Evolutionary conservation across 192 early-diverging fungal species (phyloP), one percentile per base, ranked within the genome.

Genomic region (Mortierella alpina): DNA sequence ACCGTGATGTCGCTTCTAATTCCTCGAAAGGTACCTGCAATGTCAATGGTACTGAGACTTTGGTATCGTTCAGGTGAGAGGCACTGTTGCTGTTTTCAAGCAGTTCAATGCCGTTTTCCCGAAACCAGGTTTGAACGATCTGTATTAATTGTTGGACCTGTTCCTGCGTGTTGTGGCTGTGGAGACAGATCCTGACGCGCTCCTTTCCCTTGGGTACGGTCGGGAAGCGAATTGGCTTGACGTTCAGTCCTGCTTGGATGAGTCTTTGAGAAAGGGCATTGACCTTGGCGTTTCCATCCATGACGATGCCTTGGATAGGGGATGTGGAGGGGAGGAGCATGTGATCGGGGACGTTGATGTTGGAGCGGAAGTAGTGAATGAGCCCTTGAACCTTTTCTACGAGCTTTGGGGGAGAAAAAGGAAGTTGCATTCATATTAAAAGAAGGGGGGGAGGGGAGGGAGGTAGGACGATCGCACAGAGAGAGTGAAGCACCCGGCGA

Each of bases 131-230:
- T 20, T 72, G 70, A 0, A 72, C 77, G 47, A 80, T 80, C 11
- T 40, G 18, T n/a, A 79, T 79, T 44, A 79, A 49, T 6, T 54
- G 13, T 8, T 83, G 62, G 7, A 96, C 86, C 65, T 96, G 87
- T 2, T 85, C 83, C 3, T 65, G 20, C 0, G 93, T 92, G 68
- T 96, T 96, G 61, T 94, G 86, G 12, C 86, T 86, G 83, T 96
- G 95, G 15, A 96, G 60, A 74, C 95, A 96, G n/a, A 96, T 92
- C 5, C 95, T 84, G n/a, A 96, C 85, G 6, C 95, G 87, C 66
- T 96, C 95, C 42, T 85, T 84, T 0, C 95, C 95, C 51, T 84
- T 85, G 2, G 93, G 91, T 1, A 96, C 95, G 9, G 93, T 95
- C 6, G 95, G 95, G 6, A 89, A 92, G 4, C 91, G 80, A 51